Evolutionary conservation across 2,329 filamentous ascomycete genomes (phyloP).

Genomic region (Diaporthe amygdali): DNA sequence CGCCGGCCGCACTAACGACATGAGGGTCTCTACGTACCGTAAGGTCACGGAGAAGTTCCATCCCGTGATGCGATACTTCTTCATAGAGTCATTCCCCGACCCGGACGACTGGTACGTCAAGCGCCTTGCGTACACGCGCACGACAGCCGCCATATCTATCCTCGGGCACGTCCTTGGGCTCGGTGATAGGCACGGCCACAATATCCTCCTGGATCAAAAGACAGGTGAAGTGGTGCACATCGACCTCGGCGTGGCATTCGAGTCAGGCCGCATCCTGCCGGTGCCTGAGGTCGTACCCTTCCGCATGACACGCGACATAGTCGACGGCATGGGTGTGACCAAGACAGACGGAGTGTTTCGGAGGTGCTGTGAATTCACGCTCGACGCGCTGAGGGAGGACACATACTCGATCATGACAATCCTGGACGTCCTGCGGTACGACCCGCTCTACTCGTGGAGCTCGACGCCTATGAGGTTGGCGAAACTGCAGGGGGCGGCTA

Average conservation of each 20-base stretch:
- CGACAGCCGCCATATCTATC: constrained; percentile 93
- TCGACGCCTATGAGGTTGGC: constrained; percentile 73
- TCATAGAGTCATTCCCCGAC: constrained; percentile 91
- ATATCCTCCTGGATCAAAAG: constrained; percentile 89
- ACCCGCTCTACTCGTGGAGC: constrained; percentile 96
- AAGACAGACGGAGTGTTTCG: constrained; percentile 96
- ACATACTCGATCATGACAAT: constrained; percentile 98
- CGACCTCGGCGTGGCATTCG: constrained; percentile 95
- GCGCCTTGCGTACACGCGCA: constrained; percentile 88
- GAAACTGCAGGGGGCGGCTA: constrained; percentile 64
- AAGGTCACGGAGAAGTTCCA: constrained; percentile 83
- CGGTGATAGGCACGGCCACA: constrained; percentile 94
- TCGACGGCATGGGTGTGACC: constrained; percentile 96
- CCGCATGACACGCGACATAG: constrained; percentile 88
- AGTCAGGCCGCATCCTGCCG: constrained; percentile 92
- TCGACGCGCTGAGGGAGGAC: constrained; percentile 93
- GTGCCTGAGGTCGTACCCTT: constrained; percentile 97
- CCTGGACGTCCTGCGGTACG: constrained; percentile 95
- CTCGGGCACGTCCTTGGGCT: constrained; percentile 91
- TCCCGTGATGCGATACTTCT: constrained; percentile 95
- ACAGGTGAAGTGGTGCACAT: constrained; percentile 97
- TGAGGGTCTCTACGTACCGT: constrained; percentile 76
- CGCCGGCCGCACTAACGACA: constrained; percentile 71
- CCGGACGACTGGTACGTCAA: constrained; percentile 96
- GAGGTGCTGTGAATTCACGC: constrained; percentile 96